phyloP scores from a whole-genome alignment of 2,329 filamentous ascomycete genomes.

The Botrytis tulipae region DNA sequence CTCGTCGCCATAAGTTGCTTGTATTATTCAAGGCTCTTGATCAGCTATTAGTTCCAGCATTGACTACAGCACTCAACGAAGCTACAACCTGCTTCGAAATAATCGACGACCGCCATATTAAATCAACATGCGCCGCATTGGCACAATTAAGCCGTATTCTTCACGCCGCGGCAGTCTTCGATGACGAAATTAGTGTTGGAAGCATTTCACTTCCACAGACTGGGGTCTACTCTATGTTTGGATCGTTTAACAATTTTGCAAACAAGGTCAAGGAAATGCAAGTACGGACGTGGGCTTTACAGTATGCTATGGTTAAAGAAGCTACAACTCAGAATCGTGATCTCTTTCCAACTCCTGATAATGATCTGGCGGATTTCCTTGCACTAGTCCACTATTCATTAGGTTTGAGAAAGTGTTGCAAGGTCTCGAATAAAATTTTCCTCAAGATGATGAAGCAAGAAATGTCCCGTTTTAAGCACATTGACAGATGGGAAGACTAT shows the following conservation, averaged over 20 bases:
- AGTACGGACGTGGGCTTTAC: conserved; percentile 81
- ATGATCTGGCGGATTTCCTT: conserved; percentile 75
- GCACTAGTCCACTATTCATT: conserved; percentile 80
- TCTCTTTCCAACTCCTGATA: conserved; percentile 63
- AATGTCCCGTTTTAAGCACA: conserved; percentile 69
- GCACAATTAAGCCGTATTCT: conserved; percentile 71
- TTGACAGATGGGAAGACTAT: conserved; percentile 83
- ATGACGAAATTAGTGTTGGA: conserved; percentile 82
- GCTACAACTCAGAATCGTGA: conserved; percentile 66
- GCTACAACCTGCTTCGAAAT: conserved; percentile 71
- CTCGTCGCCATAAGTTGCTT: conserved; percentile 69
- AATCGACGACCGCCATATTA: conserved; percentile 75
- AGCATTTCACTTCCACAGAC: conserved; percentile 60
- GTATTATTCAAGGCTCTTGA: conserved; percentile 77
- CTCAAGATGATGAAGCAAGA: conserved; percentile 87
- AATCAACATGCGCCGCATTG: conserved; percentile 68
- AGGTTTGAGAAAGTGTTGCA: conserved; percentile 82
- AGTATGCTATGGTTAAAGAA: conserved; percentile 77
- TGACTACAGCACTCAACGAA: conserved; percentile 68
- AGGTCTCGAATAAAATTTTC: conserved; percentile 80
- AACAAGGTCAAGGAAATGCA: conserved; percentile 83
- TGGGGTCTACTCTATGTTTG: conserved; percentile 45
- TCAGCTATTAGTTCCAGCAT: conserved; percentile 67
- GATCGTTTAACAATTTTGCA: conserved; percentile 54
- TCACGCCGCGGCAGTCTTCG: conserved; percentile 75